Base-by-base conservation (phyloP, 495 filamentous ascomycete species). In the Penicillium roqueforti region DNA sequence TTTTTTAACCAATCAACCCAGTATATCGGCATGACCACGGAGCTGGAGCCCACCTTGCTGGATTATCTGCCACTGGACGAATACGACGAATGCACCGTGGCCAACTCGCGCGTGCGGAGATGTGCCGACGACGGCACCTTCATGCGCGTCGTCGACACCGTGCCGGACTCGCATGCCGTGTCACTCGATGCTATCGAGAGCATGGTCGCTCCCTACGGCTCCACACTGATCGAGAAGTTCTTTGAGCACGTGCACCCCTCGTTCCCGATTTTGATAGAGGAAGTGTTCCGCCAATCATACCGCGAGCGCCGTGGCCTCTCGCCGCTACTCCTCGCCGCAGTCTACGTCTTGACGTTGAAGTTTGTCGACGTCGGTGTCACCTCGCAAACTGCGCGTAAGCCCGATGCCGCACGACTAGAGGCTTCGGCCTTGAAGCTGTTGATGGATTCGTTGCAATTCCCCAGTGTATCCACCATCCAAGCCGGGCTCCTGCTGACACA, bases 381-480 rank as follows among this genome's bases (percentile, higher is more conserved):
- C 7, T 79, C 91, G 20, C 79, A 84, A 34, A 68, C 74, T 13
- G 74, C 78, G 5, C 82, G 84, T 26, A 83, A 84, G 53, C 89
- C 91, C 6, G 87, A 97, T 69, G 76, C 87, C 42, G 72, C 76
- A 32, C 83, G 84, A 54, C 74, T 97, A 34, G 92, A 97, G 71
- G 81, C 85, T 55, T 75, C 91, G 26, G 88, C 92, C 31, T 78
- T 85, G 55, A 82, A 82, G 43, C 80, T 87, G 28, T 75, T 96
- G 42, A 82, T 80, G 3, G 83, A 88, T 51, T 88, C 89, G 41
- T 83, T 96, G 70, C 85, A 87, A 51, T 77, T 86, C 56, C 89
- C 93, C 3, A 95, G 92, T 56, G 79, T 97, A n/a, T 92, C 92
- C 14, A 93, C 92, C 3, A 82, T 98, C 26, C 93, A 98, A 68